Base-by-base conservation (phyloP, 495 filamentous ascomycete genomes). In the Aspergillus sparsus region DNA sequence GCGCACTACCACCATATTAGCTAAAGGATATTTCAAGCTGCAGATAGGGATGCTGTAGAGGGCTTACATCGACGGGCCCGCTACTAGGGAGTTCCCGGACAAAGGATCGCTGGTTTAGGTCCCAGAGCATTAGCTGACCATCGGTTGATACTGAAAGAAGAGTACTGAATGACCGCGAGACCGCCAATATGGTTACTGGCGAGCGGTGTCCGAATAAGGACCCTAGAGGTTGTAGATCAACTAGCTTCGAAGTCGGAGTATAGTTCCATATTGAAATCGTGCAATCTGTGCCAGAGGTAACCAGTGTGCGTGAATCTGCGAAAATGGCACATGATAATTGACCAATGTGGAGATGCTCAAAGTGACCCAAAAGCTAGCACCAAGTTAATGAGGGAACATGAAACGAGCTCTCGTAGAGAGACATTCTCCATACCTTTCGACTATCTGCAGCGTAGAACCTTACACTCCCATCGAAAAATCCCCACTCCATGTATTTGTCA, bases 401-500 rank as follows among this genome's bases (percentile, higher is more conserved):
- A 12, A 57, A 44, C 12, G 42, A 35, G 6, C 57, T 10, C 8
- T 2, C 18, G 12, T 12, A 46, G 4, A 46, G 4, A 15, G 6
- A 18, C n/a, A 2, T 5, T 45, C 8, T 15, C 41, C 66, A 55
- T 70, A 85, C 78, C 72, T 87, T 90, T 67, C 86, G 84, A 57
- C 83, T 89, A 53, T 94, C 92, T 49, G 86, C 82, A 37, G 86
- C 81, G 71, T 90, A 97, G 77, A 97, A 98, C 9, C 94, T 86
- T 7, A 98, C 84, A 66, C 90, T 92, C 62, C 89, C 90, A 76
- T 98, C 94, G 7, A 91, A 87, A 68, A 94, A 98, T 1, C 92
- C 94, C 94, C 93, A 97, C 73, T 97, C 92, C 71, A 98, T 82
- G 62, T 89, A 97, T 64, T 92, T 91, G 68, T 98, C 93, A 62